Conservation (phyloP, 129 eudicot species). For the Flaveria brownii region DNA sequence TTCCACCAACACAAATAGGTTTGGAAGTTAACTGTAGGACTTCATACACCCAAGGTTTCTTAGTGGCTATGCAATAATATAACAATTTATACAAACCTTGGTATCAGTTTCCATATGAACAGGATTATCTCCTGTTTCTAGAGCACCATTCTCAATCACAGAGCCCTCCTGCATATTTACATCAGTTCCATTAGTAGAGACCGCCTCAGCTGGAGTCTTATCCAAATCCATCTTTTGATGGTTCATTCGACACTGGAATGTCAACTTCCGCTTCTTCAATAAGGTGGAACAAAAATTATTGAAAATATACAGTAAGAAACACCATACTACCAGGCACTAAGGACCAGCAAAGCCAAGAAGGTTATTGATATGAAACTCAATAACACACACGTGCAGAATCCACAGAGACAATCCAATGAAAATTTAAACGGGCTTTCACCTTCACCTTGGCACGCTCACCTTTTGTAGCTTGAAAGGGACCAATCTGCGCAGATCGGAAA, state of each 20-base stretch:
- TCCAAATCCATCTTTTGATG: conserved; percentile 76
- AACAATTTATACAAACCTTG: conserved; percentile 50
- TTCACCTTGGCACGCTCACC: conserved; percentile 67
- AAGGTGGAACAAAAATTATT: conserved; percentile 43
- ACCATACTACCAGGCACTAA: background rate
- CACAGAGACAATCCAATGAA: conserved; percentile 70
- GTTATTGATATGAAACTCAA: background rate
- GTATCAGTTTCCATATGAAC: conserved; percentile 81
- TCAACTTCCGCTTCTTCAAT: conserved; percentile 87
- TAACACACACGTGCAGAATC: conserved; percentile 69
- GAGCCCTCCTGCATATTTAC: conserved; percentile 84
- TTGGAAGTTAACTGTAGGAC: background rate
- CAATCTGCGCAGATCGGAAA: conserved; percentile 46
- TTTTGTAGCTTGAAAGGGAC: conserved; percentile 64
- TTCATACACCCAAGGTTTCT: background rate
- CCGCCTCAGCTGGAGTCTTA: conserved; percentile 48
- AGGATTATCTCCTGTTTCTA: conserved; percentile 55
- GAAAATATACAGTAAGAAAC: background rate
- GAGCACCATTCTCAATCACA: conserved; percentile 73
- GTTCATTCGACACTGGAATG: conserved; percentile 67
- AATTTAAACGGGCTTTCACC: conserved; percentile 65
- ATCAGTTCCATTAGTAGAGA: conserved; percentile 52
- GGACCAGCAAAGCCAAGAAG: background rate
- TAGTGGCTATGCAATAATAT: background rate
- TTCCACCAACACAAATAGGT: conserved; percentile 49